Evolutionary conservation across 176 grass and related monocot species (phyloP).

Genomic region (Metroxylon sagu): DNA sequence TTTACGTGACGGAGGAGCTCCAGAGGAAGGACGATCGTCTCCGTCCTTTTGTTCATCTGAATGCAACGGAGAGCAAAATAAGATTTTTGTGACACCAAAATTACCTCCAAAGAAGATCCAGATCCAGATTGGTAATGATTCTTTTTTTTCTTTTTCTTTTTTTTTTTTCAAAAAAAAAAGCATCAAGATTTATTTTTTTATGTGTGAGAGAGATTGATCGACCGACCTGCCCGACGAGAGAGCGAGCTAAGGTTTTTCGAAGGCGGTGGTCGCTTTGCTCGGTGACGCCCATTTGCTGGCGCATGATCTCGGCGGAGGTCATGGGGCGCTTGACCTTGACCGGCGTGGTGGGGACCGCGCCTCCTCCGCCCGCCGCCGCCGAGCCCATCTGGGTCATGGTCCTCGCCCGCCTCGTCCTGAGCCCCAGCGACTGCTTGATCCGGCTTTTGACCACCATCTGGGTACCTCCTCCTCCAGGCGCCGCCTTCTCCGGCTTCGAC

Average conservation of each 20-base stretch:
- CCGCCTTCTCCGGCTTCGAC: background rate
- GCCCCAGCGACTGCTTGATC: conserved; percentile 42
- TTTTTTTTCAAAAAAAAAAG: too few species aligned
- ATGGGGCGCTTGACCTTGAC: conserved; percentile 11
- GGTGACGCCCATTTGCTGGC: conserved; percentile 36
- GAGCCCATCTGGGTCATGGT: conserved; percentile 25
- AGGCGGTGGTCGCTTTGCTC: conserved; percentile 25
- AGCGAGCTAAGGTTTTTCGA: conserved; percentile 8
- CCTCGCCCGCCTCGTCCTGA: conserved; percentile 28
- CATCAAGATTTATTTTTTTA: too few species aligned
- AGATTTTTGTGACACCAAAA: too few species aligned
- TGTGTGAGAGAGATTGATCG: too few species aligned
- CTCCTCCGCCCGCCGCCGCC: conserved; percentile 2
- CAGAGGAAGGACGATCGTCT: conserved; percentile 45
- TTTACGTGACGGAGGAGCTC: conserved; percentile 60
- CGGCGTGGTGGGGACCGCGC: too few species aligned
- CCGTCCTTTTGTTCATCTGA: conserved; percentile 27
- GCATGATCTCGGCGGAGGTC: conserved; percentile 59
- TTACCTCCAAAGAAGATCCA: too few species aligned
- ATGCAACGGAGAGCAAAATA: background rate
- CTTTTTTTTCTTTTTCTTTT: background rate
- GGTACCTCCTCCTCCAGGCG: background rate
- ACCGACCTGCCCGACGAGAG: conserved; percentile 4
- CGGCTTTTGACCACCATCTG: conserved; percentile 41
- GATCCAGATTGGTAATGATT: too few species aligned